A percentile compares a stretch with the other conserved stretches of the same genome.
phyloP scores from a whole-genome alignment of 2,329 filamentous ascomycete species.

The Calonectria naviculata region DNA sequence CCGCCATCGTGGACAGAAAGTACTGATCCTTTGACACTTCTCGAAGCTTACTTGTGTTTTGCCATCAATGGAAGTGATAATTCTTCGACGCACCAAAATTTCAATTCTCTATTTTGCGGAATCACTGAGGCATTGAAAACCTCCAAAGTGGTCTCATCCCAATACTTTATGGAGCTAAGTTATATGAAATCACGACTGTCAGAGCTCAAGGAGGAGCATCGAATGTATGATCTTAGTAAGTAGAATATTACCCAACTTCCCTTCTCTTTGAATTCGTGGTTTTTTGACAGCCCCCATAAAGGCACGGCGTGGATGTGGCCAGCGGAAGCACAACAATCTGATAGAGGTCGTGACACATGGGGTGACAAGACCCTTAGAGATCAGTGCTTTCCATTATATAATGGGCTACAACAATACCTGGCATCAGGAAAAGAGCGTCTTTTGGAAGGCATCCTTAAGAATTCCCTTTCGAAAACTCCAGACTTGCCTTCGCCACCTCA shows the following conservation, averaged over 20 bases:
- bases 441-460: neutral
- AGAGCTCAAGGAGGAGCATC: neutral
- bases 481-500: neutral
- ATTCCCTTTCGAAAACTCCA: neutral
- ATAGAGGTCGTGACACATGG: neutral
- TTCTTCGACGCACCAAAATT: neutral
- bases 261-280: neutral
- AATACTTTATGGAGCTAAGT: neutral
- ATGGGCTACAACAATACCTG: neutral
- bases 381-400: neutral
- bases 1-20: neutral
- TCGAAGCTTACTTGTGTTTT: neutral
- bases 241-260: neutral
- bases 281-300: neutral
- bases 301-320: neutral
- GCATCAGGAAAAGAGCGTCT: neutral
- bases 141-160: neutral
- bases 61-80: neutral
- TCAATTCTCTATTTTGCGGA: neutral
- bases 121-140: neutral
- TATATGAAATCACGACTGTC: neutral
- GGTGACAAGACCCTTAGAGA: neutral
- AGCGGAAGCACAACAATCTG: neutral
- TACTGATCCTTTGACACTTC: neutral
- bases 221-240: neutral